Percentiles rank a stretch among this genome's conserved stretches.
Conservation (phyloP, 2,329 filamentous ascomycete genomes). For the Trichoderma guizhouense region DNA sequence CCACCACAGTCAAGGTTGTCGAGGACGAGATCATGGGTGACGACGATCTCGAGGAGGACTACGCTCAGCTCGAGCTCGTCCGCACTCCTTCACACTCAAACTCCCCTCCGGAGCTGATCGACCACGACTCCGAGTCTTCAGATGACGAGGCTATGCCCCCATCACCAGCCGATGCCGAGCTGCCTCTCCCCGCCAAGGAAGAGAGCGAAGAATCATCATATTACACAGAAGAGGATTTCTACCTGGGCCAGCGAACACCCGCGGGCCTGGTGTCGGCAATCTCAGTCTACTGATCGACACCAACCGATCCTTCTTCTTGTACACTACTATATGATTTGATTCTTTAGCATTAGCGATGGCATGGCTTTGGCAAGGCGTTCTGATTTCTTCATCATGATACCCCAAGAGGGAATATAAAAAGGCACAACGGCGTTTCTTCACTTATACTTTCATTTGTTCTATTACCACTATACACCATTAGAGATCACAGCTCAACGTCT, state of each 20-base stretch:
- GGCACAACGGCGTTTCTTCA: slow-evolving; percentile 10
- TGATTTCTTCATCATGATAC: slow-evolving; percentile 12
- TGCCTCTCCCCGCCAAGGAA: slow-evolving; percentile 54
- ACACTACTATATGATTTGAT: slow-evolving; percentile 11
- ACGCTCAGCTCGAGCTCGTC: slow-evolving; percentile 62
- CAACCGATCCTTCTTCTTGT: neutral
- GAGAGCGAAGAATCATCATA: slow-evolving; percentile 43
- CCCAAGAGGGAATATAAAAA: slow-evolving; percentile 13
- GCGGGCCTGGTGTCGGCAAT: slow-evolving; percentile 52
- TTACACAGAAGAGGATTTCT: slow-evolving; percentile 50
- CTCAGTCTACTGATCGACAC: slow-evolving; percentile 48
- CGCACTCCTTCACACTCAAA: slow-evolving; percentile 64
- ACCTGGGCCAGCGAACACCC: slow-evolving; percentile 50
- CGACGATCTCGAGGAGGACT: slow-evolving; percentile 62
- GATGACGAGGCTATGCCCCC: slow-evolving; percentile 76
- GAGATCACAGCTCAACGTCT: slow-evolving; percentile 12
- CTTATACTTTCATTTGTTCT: slow-evolving; percentile 11
- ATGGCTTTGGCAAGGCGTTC: slow-evolving; percentile 14
- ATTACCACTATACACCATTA: slow-evolving; percentile 8
- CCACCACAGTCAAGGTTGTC: slow-evolving; percentile 36
- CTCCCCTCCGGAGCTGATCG: slow-evolving; percentile 68
- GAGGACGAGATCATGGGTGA: slow-evolving; percentile 47
- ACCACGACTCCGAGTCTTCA: slow-evolving; percentile 66
- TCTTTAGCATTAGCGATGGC: slow-evolving; percentile 15
- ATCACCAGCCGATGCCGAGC: slow-evolving; percentile 57